Conservation (phyloP, 2,329 filamentous ascomycete genomes). For the Fusarium miscanthi region DNA sequence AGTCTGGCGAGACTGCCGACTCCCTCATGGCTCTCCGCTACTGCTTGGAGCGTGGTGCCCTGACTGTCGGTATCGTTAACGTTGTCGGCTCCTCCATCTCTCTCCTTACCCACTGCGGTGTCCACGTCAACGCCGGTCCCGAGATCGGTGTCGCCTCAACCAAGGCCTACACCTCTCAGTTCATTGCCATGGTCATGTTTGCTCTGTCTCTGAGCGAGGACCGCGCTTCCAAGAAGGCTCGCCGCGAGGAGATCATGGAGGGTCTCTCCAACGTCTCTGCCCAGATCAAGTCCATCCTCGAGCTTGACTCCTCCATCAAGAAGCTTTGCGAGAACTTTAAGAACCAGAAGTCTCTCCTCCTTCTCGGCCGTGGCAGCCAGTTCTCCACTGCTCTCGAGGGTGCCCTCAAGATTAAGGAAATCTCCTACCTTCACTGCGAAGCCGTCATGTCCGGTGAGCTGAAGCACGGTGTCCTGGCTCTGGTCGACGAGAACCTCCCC, state of each 20-base stretch:
- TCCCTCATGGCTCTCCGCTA: constrained; percentile 97
- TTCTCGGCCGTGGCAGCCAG: constrained; percentile 94
- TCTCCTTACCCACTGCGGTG: constrained; percentile 98
- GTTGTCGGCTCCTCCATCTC: constrained; percentile 99
- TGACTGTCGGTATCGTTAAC: constrained; percentile 99
- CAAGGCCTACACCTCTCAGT: constrained; percentile 99
- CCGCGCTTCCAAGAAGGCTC: constrained; percentile 90
- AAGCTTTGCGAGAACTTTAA: constrained; percentile 93
- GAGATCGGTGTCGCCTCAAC: constrained; percentile 99
- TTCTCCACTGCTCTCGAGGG: constrained; percentile 97
- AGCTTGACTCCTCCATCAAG: constrained; percentile 95
- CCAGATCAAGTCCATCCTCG: constrained; percentile 92
- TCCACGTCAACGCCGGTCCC: constrained; percentile 98
- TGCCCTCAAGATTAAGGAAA: constrained; percentile 99
- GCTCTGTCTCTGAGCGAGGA: constrained; percentile 96
- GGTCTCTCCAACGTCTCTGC: constrained; percentile 87
- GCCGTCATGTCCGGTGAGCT: constrained; percentile 99
- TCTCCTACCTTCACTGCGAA: constrained; percentile 99
- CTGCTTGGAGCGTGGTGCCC: constrained; percentile 95
- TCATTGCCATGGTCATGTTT: constrained; percentile 99
- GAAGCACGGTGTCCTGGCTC: constrained; percentile 96
- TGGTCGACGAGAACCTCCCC: constrained; percentile 97
- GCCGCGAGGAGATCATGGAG: constrained; percentile 95
- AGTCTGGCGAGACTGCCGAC: constrained; percentile 98
- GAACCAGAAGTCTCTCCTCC: constrained; percentile 94